These are phyloP conservation scores for Trichoderma sp. DNA, from an alignment of 2,329 filamentous ascomycete genomes.

Conservation along the genomic window DNA sequence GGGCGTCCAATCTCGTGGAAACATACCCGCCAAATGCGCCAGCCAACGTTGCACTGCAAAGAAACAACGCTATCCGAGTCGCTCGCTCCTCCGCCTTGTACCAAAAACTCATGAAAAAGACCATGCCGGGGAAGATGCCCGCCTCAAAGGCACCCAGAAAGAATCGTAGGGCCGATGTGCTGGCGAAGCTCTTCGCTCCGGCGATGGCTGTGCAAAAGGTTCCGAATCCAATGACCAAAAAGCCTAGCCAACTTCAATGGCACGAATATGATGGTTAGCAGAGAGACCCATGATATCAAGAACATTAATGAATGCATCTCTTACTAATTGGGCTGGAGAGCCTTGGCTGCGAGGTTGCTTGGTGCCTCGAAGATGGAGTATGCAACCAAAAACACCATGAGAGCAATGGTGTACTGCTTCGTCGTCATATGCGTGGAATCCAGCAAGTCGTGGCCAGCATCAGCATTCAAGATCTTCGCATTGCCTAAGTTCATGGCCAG, in stretches of 20 bases:
- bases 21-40: constrained; percentile 7
- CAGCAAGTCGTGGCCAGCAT: background rate
- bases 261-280: background rate
- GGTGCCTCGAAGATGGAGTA: constrained; percentile 1
- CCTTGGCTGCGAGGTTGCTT: constrained; percentile 3
- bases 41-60: background rate
- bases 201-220: background rate
- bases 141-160: background rate
- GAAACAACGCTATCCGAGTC: background rate
- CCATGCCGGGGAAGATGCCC: background rate
- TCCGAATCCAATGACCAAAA: constrained; percentile 5
- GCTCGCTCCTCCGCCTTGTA: constrained; percentile 4
- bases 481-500: background rate
- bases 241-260: background rate
- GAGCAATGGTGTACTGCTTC: background rate
- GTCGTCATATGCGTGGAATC: background rate
- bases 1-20: too few species aligned
- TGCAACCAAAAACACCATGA: background rate
- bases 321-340: background rate
- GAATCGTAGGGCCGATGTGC: background rate
- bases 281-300: background rate
- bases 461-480: background rate
- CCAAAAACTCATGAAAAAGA: constrained; percentile 6
- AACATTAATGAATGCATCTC: rapidly evolving
- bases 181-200: background rate